These are phyloP conservation scores for Herpotrichia juniperi DNA, from an alignment of 2,329 filamentous ascomycete species.

Conservation along the genomic window DNA sequence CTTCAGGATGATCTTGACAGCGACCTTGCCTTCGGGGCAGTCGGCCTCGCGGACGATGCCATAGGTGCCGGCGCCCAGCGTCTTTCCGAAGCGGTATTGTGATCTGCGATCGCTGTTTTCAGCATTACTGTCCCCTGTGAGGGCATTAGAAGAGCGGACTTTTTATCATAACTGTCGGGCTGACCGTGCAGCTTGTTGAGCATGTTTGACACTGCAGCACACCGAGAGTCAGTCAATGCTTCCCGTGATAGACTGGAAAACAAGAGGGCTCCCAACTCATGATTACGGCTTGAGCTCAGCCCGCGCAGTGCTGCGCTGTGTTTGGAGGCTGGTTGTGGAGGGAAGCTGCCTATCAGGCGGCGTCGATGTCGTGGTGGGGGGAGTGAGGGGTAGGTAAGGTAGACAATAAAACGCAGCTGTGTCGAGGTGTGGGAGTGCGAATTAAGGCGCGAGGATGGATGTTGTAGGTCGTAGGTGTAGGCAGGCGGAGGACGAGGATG, in stretches of 20 bases:
- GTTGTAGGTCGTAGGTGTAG: constrained; percentile 2
- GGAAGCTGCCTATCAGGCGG: constrained; percentile 35
- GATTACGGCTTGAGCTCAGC: constrained; percentile 32
- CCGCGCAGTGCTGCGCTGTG: constrained; percentile 32
- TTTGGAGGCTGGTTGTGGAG: constrained; percentile 37
- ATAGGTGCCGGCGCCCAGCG: constrained; percentile 95
- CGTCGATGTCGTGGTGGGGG: constrained; percentile 32
- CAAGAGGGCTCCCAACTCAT: constrained; percentile 41
- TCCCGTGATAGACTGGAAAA: constrained; percentile 4
- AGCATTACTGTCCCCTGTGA: constrained; percentile 28
- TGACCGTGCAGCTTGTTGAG: constrained; percentile 95
- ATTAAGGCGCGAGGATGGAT: constrained; percentile 12
- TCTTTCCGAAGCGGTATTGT: constrained; percentile 90
- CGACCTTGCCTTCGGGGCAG: constrained; percentile 81
- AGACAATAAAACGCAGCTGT: constrained; percentile 16
- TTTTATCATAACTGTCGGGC: constrained; percentile 98
- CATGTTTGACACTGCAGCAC: constrained; percentile 76
- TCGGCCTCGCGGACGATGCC: constrained; percentile 97
- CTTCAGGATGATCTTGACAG: constrained; percentile 98
- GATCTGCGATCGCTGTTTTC: constrained; percentile 60
- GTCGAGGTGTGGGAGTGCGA: not conserved
- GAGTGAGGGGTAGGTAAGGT: constrained; percentile 37
- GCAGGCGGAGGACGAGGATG: constrained; percentile 1
- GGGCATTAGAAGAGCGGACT: constrained; percentile 62
- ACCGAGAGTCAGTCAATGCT: constrained; percentile 18